Percentiles rank a stretch among this genome's conserved stretches.
These are phyloP conservation scores for Xylaria nigripes DNA, from an alignment of 495 filamentous ascomycete genomes.

Conservation along the genomic window DNA sequence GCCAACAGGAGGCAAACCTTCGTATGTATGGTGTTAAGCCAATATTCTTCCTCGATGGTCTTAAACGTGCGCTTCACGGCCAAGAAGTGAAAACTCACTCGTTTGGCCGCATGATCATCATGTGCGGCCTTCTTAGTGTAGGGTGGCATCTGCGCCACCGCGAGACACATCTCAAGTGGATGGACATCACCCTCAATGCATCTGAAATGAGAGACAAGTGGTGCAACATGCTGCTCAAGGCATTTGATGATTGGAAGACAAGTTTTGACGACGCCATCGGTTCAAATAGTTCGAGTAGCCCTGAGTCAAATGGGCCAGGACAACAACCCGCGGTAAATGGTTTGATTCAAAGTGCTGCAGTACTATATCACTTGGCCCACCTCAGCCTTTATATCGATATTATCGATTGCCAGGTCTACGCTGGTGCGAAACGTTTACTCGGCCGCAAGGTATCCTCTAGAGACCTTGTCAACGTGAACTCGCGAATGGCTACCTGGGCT, in stretches of 20 bases:
- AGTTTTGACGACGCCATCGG: conserved; percentile 70
- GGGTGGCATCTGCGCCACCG: conserved; percentile 95
- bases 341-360: conserved; percentile 73
- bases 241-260: conserved; percentile 90
- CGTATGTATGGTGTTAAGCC: conserved; percentile 77
- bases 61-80: conserved; percentile 83
- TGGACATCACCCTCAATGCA: conserved; percentile 57
- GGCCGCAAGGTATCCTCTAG: conserved; percentile 74
- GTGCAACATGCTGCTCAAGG: conserved; percentile 72
- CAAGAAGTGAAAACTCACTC: conserved; percentile 83
- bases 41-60: conserved; percentile 79
- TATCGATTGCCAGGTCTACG: conserved; percentile 90
- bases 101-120: conserved; percentile 88
- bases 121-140: conserved; percentile 87
- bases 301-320: conserved; percentile 27
- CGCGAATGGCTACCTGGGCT: conserved; percentile 81
- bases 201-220: conserved; percentile 81
- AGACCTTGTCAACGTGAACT: conserved; percentile 69
- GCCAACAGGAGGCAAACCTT: conserved; percentile 71
- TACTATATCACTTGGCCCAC: conserved; percentile 87
- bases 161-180: conserved; percentile 82
- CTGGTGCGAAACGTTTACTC: conserved; percentile 71
- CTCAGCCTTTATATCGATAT: conserved; percentile 94
- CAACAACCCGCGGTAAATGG: conserved; percentile 56
- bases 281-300: conserved; percentile 33